Conservation (phyloP, 768 basidiomycete species). For the Leccinum barrowsii region DNA sequence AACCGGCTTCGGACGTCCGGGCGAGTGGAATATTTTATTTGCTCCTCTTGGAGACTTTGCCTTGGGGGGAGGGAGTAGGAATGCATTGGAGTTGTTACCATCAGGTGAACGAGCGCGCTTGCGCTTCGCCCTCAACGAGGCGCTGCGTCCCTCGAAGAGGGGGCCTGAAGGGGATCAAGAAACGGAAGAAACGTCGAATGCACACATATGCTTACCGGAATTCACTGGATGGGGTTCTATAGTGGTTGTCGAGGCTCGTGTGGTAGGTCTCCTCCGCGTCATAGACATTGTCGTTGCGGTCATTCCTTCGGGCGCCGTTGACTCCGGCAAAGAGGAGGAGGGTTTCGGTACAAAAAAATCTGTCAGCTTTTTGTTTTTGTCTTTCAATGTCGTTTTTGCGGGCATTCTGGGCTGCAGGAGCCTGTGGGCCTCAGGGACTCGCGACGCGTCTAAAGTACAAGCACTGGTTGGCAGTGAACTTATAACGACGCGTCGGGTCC, state of each 20-base stretch:
- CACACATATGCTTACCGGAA: conserved; percentile 17
- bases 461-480: background rate
- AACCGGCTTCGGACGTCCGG: conserved; percentile 3
- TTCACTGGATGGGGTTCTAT: background rate
- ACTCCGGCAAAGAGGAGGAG: conserved; percentile 16
- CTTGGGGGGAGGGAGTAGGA: conserved; percentile 9
- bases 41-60: conserved; percentile 20
- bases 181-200: background rate
- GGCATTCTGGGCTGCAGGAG: conserved; percentile 16
- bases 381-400: conserved; percentile 10
- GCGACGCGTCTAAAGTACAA: conserved; percentile 1
- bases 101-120: conserved; percentile 29
- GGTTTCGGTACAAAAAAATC: conserved; percentile 44
- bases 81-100: background rate
- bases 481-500: conserved; percentile 6
- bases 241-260: conserved; percentile 6
- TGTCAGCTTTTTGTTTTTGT: conserved; percentile 34
- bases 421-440: background rate
- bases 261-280: conserved; percentile 9
- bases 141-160: conserved; percentile 6
- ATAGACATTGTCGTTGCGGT: background rate
- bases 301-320: background rate
- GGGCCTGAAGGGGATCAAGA: conserved; percentile 14
- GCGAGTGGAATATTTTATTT: conserved; percentile 15
- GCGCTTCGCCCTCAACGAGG: conserved; percentile 15